A percentile compares a stretch with the other conserved stretches of the same genome.
phyloP scores from a whole-genome alignment of 495 filamentous ascomycete species.

The Xanthoparmelia taractica region DNA sequence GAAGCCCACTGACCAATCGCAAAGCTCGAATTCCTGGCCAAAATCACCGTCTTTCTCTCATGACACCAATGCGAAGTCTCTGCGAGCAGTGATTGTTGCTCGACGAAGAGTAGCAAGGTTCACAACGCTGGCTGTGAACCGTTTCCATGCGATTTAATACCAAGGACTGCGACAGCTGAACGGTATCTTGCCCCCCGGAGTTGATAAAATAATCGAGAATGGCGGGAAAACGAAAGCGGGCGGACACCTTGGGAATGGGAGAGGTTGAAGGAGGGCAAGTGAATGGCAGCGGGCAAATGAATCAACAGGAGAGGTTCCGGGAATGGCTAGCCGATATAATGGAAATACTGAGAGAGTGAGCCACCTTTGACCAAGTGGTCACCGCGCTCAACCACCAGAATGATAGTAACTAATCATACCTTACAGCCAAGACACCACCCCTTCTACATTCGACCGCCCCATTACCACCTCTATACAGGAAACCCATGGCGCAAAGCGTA shows the following conservation, averaged over 20 bases:
- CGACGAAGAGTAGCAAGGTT: background rate
- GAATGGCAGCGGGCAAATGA: constrained; percentile 2
- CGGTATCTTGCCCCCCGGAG: background rate
- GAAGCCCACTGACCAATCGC: background rate
- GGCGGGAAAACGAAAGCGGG: constrained; percentile 26
- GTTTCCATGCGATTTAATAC: background rate
- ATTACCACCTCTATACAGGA: constrained; percentile 6
- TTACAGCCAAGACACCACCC: constrained; percentile 21
- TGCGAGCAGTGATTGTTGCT: background rate
- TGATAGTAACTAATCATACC: background rate
- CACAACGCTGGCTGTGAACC: background rate
- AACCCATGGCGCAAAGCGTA: constrained; percentile 35
- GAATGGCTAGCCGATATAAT: constrained; percentile 23
- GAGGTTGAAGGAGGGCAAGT: constrained; percentile 9
- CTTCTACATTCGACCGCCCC: constrained; percentile 23
- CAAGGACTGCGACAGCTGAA: background rate
- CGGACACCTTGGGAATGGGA: constrained; percentile 6
- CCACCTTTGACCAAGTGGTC: background rate
- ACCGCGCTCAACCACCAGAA: background rate
- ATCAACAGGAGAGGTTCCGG: constrained; percentile 15
- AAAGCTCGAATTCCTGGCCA: background rate
- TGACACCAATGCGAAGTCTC: constrained; percentile 5
- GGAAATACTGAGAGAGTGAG: constrained; percentile 23
- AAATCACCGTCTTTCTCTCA: background rate
- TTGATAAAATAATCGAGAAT: constrained; percentile 5